These are phyloP conservation scores for Pascua guehoae DNA, from an alignment of 1,284 basidiomycete species.

Conservation along the genomic window DNA sequence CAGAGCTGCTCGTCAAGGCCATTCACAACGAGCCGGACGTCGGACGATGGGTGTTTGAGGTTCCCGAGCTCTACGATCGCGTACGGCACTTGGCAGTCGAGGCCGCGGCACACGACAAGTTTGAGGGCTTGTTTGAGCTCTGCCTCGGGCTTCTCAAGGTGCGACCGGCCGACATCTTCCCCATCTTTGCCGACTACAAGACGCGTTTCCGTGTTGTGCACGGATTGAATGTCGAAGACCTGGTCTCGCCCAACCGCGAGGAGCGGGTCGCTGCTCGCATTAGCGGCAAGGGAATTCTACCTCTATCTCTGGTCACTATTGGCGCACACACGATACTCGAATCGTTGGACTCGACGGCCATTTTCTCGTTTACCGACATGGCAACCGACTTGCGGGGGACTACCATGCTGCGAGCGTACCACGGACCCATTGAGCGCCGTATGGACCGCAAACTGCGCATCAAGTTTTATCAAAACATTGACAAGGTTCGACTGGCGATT, in stretches of 20 bases:
- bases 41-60: background rate
- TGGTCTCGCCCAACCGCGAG: conserved; percentile 16
- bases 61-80: conserved; percentile 12
- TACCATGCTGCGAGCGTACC: background rate
- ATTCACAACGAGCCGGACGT: no score
- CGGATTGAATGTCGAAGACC: conserved; percentile 16
- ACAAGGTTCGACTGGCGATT: no score
- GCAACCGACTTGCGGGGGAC: background rate
- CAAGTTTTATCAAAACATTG: no score
- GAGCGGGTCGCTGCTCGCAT: conserved; percentile 23
- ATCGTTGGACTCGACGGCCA: conserved; percentile 13
- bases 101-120: conserved; percentile 21
- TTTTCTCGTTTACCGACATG: conserved; percentile 18
- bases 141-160: conserved; percentile 22
- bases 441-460: background rate
- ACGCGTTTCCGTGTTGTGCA: conserved; percentile 15
- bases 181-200: conserved; percentile 16
- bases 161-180: conserved; percentile 14
- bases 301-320: conserved; percentile 20
- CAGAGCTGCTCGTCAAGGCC: conserved; percentile 7
- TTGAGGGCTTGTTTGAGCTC: conserved; percentile 19
- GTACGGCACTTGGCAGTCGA: conserved; percentile 26
- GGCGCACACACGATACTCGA: conserved; percentile 28
- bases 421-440: background rate
- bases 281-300: conserved; percentile 17